Base-by-base conservation (phyloP, 805 yeast genomes). In the Wickerhamiella kazuoi region DNA sequence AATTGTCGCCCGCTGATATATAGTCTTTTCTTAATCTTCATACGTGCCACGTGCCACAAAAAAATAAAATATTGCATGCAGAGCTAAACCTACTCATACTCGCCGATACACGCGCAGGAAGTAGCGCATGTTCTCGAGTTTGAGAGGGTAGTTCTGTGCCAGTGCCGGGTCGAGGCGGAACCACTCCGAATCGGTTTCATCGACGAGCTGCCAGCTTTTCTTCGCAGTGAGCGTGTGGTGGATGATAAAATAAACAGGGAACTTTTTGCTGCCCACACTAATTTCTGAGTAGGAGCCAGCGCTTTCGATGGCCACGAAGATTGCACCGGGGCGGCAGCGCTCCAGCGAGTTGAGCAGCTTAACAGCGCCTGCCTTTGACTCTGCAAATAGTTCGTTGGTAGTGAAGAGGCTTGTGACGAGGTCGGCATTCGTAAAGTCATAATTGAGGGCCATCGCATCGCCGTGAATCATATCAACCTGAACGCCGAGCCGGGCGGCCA, bases 241-340 rank as follows among this genome's bases (percentile, higher is more conserved):
- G 9, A 84, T 63, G 30, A 83, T 62, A 49, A 78, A 81, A 46
- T 81, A 84, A 3, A 83, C 76, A 0, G 94, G 94, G 60, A 83
- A 83, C 46, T 63, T 69, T 54, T 78, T 82, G 23, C 71, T 56
- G 3, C 94, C 94, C 33, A 83, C 68, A 2, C 72, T 67, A 30
- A 83, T 79, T 49, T 81, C 76, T 1, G 93, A 80, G 56, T 76
- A 83, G 8, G 93, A 79, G 0, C 95, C 94, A 0, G 95, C 95
- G 59, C 90, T 77, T 51, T 83, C 95, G 2, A 81, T 71, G 19
- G 83, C 72, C 34, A 84, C 61, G 28, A 83, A 56, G 21, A 69
- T 55, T 14, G 81, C 59, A 0, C 86, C 90, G 1, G 55, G 40
- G 28, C 57, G 52, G 55, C 93, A 80, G 6, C 52, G 32, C 39